Evolutionary conservation across 139 green algal species (phyloP), one percentile per base, ranked within the genome.

Genomic region (Mesotaenium endlicherianum): DNA sequence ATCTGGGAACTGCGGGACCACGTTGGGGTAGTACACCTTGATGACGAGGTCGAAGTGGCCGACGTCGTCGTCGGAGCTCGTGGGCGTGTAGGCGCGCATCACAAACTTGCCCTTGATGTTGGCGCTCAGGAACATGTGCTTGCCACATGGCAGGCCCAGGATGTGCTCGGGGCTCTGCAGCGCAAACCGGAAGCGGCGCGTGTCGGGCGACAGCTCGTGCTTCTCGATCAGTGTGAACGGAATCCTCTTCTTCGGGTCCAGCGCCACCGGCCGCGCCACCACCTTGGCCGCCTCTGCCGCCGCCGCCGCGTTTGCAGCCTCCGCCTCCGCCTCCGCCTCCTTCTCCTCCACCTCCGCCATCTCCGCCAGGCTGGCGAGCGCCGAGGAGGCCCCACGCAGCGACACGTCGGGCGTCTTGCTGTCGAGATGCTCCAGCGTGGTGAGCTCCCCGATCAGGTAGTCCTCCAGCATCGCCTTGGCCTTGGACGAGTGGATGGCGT

Each of bases 21-120:
- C 89, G 82, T 93, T 92, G 49, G 69, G 82, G 38, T 88, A 91
- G 87, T 92, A 92, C 40, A 87, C 36, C 93, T 98, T 99, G 81
- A 99, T 91, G 3, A 99, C 92, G 70, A 99, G 91, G 86, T 99
- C 96, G 68, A 99, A 95, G 81, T 95, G 91, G 0, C 96, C 96
- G 2, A 93, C 49, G n/a, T 44, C 57, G 45, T 97, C 91, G 43
- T 97, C 91, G 3, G 43, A 80, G 47, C 39, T 81, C 57, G 92
- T 95, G 41, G 96, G 96, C 20, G 96, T 98, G 94, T 99, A 99
- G 1, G 96, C 94, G 1, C 96, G 91, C 93, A 96, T 94, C 30
- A 98, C 93, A 16, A 90, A 91, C 92, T 98, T 94, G 36, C 93
- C 95, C 8, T 92, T 90, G 17, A 95, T 88, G 30, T 77, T 69